phyloP scores from a whole-genome alignment of 129 eudicot species.

The Erigeron canadensis region DNA sequence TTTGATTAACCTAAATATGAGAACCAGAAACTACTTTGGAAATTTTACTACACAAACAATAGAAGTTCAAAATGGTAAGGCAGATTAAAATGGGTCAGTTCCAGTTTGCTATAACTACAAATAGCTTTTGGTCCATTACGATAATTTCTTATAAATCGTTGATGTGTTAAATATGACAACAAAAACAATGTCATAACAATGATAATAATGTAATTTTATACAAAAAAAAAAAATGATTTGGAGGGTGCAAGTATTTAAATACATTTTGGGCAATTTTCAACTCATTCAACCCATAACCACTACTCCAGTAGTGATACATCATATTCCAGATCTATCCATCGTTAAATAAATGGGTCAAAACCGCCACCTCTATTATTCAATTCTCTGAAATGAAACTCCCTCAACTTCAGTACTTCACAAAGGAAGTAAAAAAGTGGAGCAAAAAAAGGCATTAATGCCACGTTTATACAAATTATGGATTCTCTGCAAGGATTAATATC shows the following conservation, averaged over 20 bases:
- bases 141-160: neutral
- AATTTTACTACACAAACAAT: neutral
- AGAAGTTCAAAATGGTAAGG: too few species aligned
- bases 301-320: neutral
- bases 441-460: neutral
- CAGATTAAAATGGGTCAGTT: neutral
- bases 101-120: neutral
- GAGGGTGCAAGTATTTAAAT: neutral
- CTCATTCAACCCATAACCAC: neutral
- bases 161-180: neutral
- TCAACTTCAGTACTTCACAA: neutral
- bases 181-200: neutral
- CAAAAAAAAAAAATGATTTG: neutral
- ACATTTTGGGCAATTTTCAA: neutral
- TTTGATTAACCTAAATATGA: conserved; percentile 2
- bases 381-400: neutral
- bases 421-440: neutral
- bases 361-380: neutral
- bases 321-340: neutral
- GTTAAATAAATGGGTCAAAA: neutral
- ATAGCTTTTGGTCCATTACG: neutral
- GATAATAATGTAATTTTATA: neutral
- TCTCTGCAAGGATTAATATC: conserved; percentile 14
- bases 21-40: neutral
- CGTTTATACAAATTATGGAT: neutral